These are phyloP conservation scores for Quercus variabilis DNA, from an alignment of 306 rosid species.

Conservation along the genomic window DNA sequence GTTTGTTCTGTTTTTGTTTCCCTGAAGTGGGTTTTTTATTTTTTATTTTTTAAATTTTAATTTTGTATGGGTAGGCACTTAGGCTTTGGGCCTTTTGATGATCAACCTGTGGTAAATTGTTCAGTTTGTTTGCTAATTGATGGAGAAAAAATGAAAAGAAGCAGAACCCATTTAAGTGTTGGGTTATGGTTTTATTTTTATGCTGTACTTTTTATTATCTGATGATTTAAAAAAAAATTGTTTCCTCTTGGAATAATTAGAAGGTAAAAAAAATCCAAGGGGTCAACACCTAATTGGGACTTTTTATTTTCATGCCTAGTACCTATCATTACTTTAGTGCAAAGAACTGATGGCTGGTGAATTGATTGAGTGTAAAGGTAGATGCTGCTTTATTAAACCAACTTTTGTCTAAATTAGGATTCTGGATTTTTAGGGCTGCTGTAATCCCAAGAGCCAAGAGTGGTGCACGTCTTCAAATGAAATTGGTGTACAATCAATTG, in stretches of 20 bases:
- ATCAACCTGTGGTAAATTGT: not conserved
- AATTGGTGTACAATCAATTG: conserved; percentile 79
- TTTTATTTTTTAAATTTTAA: not conserved
- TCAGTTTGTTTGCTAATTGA: conserved; percentile 4
- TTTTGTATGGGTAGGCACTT: not conserved
- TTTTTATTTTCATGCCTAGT: not conserved
- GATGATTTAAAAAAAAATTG: not conserved
- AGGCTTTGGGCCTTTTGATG: not conserved
- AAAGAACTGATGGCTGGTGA: not conserved
- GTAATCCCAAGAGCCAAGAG: conserved; percentile 86
- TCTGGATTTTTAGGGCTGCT: conserved; percentile 68
- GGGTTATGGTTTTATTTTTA: not conserved
- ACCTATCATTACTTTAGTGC: not conserved
- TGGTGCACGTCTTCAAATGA: conserved; percentile 82
- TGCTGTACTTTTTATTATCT: not conserved
- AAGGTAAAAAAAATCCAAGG: not conserved
- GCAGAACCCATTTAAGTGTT: not conserved
- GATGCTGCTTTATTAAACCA: not conserved
- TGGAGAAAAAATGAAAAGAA: not conserved
- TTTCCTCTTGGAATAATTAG: not conserved
- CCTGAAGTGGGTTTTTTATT: not conserved
- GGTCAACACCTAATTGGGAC: not conserved
- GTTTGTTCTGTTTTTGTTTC: conserved; percentile 4
- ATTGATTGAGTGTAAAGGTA: not conserved
- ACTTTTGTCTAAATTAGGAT: conserved; percentile 26